Evolutionary conservation across 2,329 filamentous ascomycete genomes (phyloP), one percentile per base, ranked within the genome.

Genomic region (Ophiostoma montium): DNA sequence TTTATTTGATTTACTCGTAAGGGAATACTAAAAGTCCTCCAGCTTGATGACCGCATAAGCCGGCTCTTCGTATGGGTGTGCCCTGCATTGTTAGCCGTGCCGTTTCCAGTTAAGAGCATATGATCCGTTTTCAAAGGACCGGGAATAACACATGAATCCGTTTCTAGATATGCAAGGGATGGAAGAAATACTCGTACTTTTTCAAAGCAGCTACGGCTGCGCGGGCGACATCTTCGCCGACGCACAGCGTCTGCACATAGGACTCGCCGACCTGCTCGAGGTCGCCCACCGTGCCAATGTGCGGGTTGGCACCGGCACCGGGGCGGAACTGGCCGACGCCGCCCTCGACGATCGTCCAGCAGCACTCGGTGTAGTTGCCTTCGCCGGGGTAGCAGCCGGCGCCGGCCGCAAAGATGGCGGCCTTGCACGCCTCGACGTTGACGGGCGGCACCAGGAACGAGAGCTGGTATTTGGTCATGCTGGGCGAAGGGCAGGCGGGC

Each of bases 181-280:
- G n/a, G n/a, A n/a, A n/a, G n/a, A n/a, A n/a, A n/a, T n/a, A 18
- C 15, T 18, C 35, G 36, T 56, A 83, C 82, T 65, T 68, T 62
- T 83, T 85, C 62, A 86, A 60, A 5, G 78, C 82, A 30, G 69
- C 70, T 0, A 85, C 79, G 1, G 73, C 81, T 35, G 68, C 69
- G 53, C 65, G 68, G 0, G 69, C 68, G 16, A 75, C 67, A 9
- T 82, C 75, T 56, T 74, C 70, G 0, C 79, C 78, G 0, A 76
- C 56, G 58, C 78, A 80, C 3, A 83, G 58, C 1, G 75, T 74
- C 66, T 86, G 81, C 15, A 83, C 75, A 44, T 71, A 70, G 2
- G 74, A 67, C 61, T 86, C 82, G 3, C 73, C 68, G 0, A 76
- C 68, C 51, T 76, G 61, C 61, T 84, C 78, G 1, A 84, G 57